These are phyloP conservation scores for Epichloe gansuensis DNA, from an alignment of 2,329 filamentous ascomycete species.

Conservation along the genomic window DNA sequence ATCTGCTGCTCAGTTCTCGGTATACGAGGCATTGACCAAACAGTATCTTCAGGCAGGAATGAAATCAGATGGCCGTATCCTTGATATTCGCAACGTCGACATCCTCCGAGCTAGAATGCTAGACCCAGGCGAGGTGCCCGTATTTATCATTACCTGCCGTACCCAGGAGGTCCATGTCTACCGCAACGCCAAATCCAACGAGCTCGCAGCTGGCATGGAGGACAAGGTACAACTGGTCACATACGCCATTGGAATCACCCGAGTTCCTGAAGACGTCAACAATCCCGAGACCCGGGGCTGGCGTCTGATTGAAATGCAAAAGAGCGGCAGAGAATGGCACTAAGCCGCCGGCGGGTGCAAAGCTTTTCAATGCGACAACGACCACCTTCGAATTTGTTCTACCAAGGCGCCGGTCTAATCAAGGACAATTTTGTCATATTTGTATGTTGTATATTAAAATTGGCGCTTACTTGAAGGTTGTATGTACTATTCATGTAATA, in stretches of 20 bases:
- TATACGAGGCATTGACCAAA: slow-evolving; percentile 92
- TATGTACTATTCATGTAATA: slow-evolving; percentile 9
- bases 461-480: slow-evolving; percentile 4
- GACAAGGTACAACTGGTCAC: slow-evolving; percentile 97
- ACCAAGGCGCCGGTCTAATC: background rate
- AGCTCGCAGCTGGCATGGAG: slow-evolving; percentile 94
- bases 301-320: slow-evolving; percentile 96
- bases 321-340: slow-evolving; percentile 82
- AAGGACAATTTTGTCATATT: background rate
- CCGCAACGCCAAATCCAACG: slow-evolving; percentile 74
- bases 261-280: slow-evolving; percentile 87
- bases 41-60: slow-evolving; percentile 90
- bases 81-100: slow-evolving; percentile 92
- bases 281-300: slow-evolving; percentile 95
- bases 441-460: slow-evolving; percentile 4
- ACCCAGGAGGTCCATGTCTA: slow-evolving; percentile 98
- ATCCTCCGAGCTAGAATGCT: slow-evolving; percentile 69
- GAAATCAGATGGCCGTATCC: slow-evolving; percentile 85
- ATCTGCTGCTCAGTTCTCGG: slow-evolving; percentile 87
- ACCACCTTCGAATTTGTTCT: background rate
- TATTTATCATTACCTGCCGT: slow-evolving; percentile 92
- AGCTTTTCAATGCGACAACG: background rate
- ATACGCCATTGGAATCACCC: slow-evolving; percentile 91
- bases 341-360: slow-evolving; percentile 19
- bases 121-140: slow-evolving; percentile 77